phyloP scores from a whole-genome alignment of 306 rosid genomes.

The Dryas alaskensis region DNA sequence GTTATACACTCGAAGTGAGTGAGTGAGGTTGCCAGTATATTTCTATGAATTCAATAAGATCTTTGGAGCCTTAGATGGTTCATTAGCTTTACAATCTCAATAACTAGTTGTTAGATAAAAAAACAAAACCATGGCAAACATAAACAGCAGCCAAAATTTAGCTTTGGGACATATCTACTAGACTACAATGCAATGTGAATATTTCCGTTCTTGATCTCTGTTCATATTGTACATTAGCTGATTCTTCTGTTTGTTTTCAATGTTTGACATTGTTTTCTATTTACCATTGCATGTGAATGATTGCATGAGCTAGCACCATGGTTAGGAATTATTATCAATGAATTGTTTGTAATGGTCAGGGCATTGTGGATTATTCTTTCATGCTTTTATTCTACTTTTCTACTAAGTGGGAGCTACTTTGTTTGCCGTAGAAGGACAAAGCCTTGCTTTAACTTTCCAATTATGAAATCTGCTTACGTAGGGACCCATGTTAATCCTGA shows the following conservation, averaged over 20 bases:
- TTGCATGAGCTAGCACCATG: not conserved
- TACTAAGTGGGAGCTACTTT: not conserved
- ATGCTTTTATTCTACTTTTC: not conserved
- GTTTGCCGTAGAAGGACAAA: not conserved
- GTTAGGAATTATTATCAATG: not conserved
- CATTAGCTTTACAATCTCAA: not conserved
- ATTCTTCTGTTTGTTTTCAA: not conserved
- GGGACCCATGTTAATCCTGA: not conserved
- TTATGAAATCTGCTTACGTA: not conserved
- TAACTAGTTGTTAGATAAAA: not conserved
- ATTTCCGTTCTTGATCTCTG: not conserved
- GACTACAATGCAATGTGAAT: not conserved
- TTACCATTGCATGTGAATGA: not conserved
- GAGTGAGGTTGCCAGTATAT: not conserved
- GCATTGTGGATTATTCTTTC: not conserved
- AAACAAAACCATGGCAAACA: not conserved
- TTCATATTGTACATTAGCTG: not conserved
- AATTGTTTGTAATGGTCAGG: not conserved
- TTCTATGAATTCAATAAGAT: not conserved
- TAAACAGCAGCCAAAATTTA: conserved; percentile 1
- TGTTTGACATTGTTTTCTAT: not conserved
- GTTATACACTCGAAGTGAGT: not conserved
- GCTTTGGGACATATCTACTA: not conserved
- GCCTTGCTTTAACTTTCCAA: not conserved
- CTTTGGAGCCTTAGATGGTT: not conserved